Evolutionary conservation across 768 basidiomycete genomes (phyloP).

Genomic region (Trametopsis cervina): DNA sequence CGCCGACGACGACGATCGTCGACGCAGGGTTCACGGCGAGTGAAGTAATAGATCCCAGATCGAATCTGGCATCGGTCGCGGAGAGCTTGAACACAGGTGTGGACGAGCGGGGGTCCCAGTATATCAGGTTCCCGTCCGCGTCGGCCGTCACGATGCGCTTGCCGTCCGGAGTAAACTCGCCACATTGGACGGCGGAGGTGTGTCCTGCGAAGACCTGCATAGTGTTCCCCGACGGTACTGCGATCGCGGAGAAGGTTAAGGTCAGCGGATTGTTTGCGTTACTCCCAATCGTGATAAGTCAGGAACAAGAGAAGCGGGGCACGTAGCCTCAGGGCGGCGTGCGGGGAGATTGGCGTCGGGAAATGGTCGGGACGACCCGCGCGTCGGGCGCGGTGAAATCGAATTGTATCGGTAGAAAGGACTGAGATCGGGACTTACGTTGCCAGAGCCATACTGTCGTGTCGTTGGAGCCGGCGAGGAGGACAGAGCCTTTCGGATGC

Average conservation of each 20-base stretch:
- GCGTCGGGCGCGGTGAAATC: no score
- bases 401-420: no score
- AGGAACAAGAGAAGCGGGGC: no score
- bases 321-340: no score
- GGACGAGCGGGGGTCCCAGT: slow-evolving; percentile 85
- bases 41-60: slow-evolving; percentile 79
- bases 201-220: slow-evolving; percentile 97
- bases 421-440: slow-evolving; percentile 48
- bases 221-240: slow-evolving; percentile 90
- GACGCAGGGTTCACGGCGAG: slow-evolving; percentile 81
- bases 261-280: no score
- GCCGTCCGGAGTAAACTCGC: slow-evolving; percentile 89
- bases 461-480: slow-evolving; percentile 91
- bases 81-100: slow-evolving; percentile 78
- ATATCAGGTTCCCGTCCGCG: slow-evolving; percentile 71
- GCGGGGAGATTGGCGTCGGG: no score
- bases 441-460: slow-evolving; percentile 97
- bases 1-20: slow-evolving; percentile 88
- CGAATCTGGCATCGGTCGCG: slow-evolving; percentile 63
- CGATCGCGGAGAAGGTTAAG: not conserved
- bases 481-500: slow-evolving; percentile 90
- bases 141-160: slow-evolving; percentile 88
- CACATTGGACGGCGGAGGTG: slow-evolving; percentile 74
- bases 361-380: no score
- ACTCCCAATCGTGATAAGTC: no score